phyloP scores from a whole-genome alignment of 2,329 filamentous ascomycete genomes.

The Aureobasidium vineae region DNA sequence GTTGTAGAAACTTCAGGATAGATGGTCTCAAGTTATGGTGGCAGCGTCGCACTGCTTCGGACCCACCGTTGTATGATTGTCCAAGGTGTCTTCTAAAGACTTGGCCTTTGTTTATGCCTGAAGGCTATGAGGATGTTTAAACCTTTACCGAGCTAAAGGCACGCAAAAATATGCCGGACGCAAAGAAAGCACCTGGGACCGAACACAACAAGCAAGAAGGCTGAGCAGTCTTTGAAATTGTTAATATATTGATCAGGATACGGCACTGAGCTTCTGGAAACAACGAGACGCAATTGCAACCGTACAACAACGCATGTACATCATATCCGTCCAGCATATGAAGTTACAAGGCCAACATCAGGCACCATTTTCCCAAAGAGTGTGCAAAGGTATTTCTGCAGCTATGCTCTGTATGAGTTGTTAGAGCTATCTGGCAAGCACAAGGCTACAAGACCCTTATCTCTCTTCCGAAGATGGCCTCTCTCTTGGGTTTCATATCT shows the following conservation, averaged over 20 bases:
- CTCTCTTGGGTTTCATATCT: no score
- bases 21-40: background rate
- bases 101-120: background rate
- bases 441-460: no score
- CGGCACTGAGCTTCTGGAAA: no score
- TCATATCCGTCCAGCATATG: no score
- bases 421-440: no score
- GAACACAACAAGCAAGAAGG: background rate
- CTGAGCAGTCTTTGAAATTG: background rate
- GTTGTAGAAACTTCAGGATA: background rate
- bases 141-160: background rate
- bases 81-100: background rate
- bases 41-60: background rate
- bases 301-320: no score
- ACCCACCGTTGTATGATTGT: background rate
- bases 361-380: no score
- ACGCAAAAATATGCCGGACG: background rate
- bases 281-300: background rate
- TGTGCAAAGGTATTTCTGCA: no score
- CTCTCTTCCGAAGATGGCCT: no score
- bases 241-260: no score
- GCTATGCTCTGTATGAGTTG: no score
- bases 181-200: background rate
- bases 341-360: no score
- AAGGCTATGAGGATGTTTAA: background rate